Base-by-base conservation (phyloP, 2,329 filamentous ascomycete genomes). In the Colletotrichum tropicicola region DNA sequence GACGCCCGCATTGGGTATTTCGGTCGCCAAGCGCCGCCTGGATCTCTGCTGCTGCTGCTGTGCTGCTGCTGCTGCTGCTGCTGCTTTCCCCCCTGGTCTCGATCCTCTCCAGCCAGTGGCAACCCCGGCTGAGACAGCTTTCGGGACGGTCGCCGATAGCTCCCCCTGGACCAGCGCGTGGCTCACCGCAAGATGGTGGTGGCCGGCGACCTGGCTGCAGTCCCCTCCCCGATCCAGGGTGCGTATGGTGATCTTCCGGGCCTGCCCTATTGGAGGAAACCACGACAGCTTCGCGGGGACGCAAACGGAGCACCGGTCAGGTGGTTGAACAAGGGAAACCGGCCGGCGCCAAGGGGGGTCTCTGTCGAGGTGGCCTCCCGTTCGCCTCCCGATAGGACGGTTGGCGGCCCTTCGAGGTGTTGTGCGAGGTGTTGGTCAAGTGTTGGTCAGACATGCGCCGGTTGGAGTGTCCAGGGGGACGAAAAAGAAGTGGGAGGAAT, bases 241-340 rank as follows among this genome's bases (percentile, higher is more conserved):
- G 48, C 56, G 56, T 60, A 60, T 65, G 61, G 10, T 65, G 56
- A 61, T 55, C 61, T 54, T 65, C 56, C 56, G 56, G 53, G 21
- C 10, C 48, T 37, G 48, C 49, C 61, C 48, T 61, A 54, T 61
- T 65, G 56, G 56, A 49, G 27, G 61, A 28, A 37, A 48, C 35
- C 41, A 43, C 61, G 52, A 53, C 9, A 25, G 39, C 17, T 19
- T 48, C 41, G 27, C 45, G 25, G 45, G 25, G 32, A 59, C 32
- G 60, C 28, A 43, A 59, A 52, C 30, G 27, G 43, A 44, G 57
- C 43, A 23, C 28, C 47, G 45, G 44, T 19, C 35, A 59, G 45
- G 12, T 13, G 49, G 61, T 48, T 51, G 32, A 52, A 53, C 23
- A 32, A 37, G 55, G 32, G 32, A 35, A 13, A 2, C 5, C 6